Evolutionary conservation across 139 green algal genomes (phyloP), one percentile per base, ranked within the genome.

Genomic region (Protoeuglena noctilucae): DNA sequence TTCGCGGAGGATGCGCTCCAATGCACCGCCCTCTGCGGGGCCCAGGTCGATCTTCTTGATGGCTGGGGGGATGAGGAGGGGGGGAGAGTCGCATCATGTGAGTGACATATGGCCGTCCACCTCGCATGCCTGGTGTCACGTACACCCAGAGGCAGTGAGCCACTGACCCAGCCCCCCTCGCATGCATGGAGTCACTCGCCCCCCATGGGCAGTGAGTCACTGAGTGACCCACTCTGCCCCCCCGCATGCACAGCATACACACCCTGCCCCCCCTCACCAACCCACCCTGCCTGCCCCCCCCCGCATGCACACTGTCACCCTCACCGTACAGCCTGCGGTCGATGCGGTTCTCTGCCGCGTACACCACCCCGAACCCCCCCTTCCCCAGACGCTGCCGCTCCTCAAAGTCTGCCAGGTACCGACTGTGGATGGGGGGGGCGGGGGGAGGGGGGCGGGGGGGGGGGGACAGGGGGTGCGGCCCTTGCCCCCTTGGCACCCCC

Each of bases 1-100:
- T 70, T 96, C 88, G 0, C 87, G 68, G 57, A 90, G 75, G 53
- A 95, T 83, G 51, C 77, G 72, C 0, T 59, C 59, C 28, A 61
- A 66, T 2, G 50, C 64, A 24, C 47, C 27, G 48, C 62, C 72
- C 78, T 57, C 49, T 60, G 26, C 56, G 7, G 49, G 51, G 9
- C 66, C 51, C 66, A 95, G 67, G 54, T 55, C 56, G 40, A 96
- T 87, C 64, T 87, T 87, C 69, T 96, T 96, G 22, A 96, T 74
- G 0, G 88, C 88, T 54, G 95, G 95, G 61, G 78, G 66, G 9
- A 81, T 63, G 1, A 82, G 79, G 23, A 5, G 19, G n/a, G 47
- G 16, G 16, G 47, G 16, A 53, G 16, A 19, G 9, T 18, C 47
- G 47, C 17, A 14, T 19, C 17, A 14, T 18, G 47, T 14, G n/a